These are phyloP conservation scores for Teunomyces funiuensis DNA, from an alignment of 805 yeast species.

Conservation along the genomic window DNA sequence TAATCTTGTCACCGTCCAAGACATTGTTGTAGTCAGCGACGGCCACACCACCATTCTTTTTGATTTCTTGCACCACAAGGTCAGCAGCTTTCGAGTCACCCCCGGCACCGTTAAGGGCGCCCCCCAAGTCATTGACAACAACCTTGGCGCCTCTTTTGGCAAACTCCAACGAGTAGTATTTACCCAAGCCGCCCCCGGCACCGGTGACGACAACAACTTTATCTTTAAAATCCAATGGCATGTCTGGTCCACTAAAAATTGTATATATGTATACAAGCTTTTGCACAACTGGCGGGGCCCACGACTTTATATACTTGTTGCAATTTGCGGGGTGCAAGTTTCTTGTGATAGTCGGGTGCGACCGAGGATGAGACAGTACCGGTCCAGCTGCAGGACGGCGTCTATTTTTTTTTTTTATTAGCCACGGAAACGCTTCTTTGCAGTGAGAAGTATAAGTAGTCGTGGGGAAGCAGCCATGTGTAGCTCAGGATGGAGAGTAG, in stretches of 20 bases:
- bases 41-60: slow-evolving; percentile 74
- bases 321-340: slow-evolving; percentile 4
- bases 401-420: too few relatives aligned
- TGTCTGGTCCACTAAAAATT: not conserved
- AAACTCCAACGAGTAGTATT: slow-evolving; percentile 79
- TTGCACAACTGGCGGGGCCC: not conserved
- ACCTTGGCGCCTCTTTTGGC: slow-evolving; percentile 93
- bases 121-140: slow-evolving; percentile 93
- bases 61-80: slow-evolving; percentile 88
- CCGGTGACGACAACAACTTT: slow-evolving; percentile 94
- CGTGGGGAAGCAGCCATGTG: too few relatives aligned
- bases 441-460: too few relatives aligned
- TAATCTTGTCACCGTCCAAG: slow-evolving; percentile 77
- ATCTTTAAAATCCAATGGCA: slow-evolving; percentile 55
- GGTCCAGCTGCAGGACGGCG: not conserved
- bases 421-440: too few relatives aligned
- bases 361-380: slow-evolving; percentile 1
- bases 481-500: too few relatives aligned
- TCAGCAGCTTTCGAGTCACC: slow-evolving; percentile 78
- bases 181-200: slow-evolving; percentile 97
- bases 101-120: slow-evolving; percentile 73
- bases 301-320: not conserved
- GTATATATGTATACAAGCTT: not conserved
- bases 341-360: slow-evolving; percentile 4
- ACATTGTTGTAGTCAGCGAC: slow-evolving; percentile 94